Conservation (phyloP, 2,329 filamentous ascomycete genomes). For the Sporothrix schenckii region DNA sequence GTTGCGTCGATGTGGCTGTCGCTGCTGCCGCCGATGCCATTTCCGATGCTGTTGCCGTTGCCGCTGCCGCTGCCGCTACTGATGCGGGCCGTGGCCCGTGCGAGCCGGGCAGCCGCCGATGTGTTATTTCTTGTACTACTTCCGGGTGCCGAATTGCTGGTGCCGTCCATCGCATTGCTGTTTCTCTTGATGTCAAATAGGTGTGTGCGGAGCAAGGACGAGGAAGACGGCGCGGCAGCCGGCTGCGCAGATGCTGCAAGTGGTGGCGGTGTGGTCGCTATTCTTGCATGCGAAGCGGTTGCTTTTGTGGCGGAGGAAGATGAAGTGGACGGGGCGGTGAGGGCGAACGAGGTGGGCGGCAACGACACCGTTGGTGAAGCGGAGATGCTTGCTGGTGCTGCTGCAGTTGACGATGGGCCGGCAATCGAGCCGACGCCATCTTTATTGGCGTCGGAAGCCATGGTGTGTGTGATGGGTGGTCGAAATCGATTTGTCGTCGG, state of each 20-base stretch:
- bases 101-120: constrained; percentile 27
- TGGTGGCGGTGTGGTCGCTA: constrained; percentile 33
- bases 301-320: constrained; percentile 5
- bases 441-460: constrained; percentile 33
- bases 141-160: constrained; percentile 12
- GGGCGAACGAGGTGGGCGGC: neutral
- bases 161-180: constrained; percentile 18
- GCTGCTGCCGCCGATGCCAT: constrained; percentile 4
- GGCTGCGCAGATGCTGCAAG: neutral
- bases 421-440: constrained; percentile 27
- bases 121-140: constrained; percentile 21
- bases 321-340: constrained; percentile 6
- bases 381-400: neutral
- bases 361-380: neutral
- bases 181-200: constrained; percentile 29
- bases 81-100: constrained; percentile 27
- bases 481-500: neutral
- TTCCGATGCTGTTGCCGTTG: neutral
- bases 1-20: constrained; percentile 32
- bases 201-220: constrained; percentile 22
- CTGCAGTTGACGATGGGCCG: constrained; percentile 9
- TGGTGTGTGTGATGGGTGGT: constrained; percentile 3
- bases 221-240: constrained; percentile 10
- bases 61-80: constrained; percentile 11
- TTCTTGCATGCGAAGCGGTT: constrained; percentile 23